These are phyloP conservation scores for Annulohypoxylon nitens DNA, from an alignment of 495 filamentous ascomycete genomes.

Conservation along the genomic window DNA sequence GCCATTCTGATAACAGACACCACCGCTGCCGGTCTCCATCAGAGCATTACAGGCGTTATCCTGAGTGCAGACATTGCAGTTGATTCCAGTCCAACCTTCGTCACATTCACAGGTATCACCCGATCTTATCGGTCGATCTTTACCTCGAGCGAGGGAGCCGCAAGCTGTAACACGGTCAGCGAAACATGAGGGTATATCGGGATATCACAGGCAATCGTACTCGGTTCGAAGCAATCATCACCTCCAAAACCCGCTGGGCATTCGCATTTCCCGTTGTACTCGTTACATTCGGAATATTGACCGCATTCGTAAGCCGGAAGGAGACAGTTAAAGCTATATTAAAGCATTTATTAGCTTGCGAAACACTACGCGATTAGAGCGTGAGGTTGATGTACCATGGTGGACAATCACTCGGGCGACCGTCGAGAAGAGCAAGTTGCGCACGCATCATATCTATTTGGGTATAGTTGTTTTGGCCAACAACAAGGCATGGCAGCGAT, in stretches of 20 bases:
- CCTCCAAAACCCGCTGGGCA: conserved; percentile 94
- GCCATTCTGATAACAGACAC: conserved; percentile 91
- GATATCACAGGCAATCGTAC: conserved; percentile 55
- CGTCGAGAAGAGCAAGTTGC: conserved; percentile 64
- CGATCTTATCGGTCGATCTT: conserved; percentile 76
- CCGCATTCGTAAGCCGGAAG: conserved; percentile 89
- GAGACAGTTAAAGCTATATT: conserved; percentile 93
- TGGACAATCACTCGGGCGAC: conserved; percentile 71
- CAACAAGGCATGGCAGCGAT: conserved; percentile 58
- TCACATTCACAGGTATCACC: conserved; percentile 83
- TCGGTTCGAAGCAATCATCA: conserved; percentile 87
- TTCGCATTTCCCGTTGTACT: conserved; percentile 88
- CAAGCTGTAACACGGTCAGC: conserved; percentile 69
- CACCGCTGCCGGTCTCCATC: conserved; percentile 81
- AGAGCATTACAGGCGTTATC: conserved; percentile 86
- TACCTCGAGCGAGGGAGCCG: conserved; percentile 85
- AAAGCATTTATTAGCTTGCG: conserved; percentile 36
- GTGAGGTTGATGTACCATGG: conserved; percentile 65
- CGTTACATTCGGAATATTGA: conserved; percentile 88
- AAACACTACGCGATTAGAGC: neutral
- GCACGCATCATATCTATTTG: conserved; percentile 65
- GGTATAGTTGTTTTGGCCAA: conserved; percentile 60
- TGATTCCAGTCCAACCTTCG: conserved; percentile 97
- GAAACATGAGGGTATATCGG: neutral
- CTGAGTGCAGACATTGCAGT: conserved; percentile 94